Percentiles rank a stretch among this genome's conserved stretches.
Evolutionary conservation across 352 stramenopile species (phyloP).

Genomic region (Globisporangium uncinulatum): DNA sequence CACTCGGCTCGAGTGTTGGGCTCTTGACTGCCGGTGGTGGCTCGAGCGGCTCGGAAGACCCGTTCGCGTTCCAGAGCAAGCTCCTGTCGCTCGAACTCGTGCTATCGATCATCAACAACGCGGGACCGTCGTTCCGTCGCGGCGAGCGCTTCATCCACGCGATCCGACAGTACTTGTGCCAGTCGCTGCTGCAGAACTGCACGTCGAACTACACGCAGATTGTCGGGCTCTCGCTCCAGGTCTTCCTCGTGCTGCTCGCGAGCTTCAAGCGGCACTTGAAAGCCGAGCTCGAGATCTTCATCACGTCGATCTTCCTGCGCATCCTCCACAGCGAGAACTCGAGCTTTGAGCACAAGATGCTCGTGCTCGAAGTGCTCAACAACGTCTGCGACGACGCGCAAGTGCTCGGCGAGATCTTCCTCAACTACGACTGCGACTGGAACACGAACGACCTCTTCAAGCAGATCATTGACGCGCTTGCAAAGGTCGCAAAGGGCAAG

Average conservation of each 20-base stretch:
- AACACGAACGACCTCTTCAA: conserved; percentile 97
- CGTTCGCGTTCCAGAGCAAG: conserved; percentile 95
- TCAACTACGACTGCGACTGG: conserved; percentile 99
- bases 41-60: conserved; percentile 64
- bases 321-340: conserved; percentile 97
- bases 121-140: conserved; percentile 91
- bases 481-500: conserved; percentile 92
- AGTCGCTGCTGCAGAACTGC: conserved; percentile 98
- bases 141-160: conserved; percentile 96
- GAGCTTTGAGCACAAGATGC: conserved; percentile 96
- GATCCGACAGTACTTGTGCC: conserved; percentile 96
- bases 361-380: conserved; percentile 96
- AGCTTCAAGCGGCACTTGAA: conserved; percentile 95
- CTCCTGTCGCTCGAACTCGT: conserved; percentile 97
- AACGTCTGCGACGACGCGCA: conserved; percentile 93
- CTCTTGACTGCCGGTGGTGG: conserved; percentile 9
- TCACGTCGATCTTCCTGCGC: conserved; percentile 97
- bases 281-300: conserved; percentile 98
- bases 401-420: conserved; percentile 97
- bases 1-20: conserved; percentile 17
- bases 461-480: conserved; percentile 95
- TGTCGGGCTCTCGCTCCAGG: conserved; percentile 95
- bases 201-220: conserved; percentile 96
- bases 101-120: conserved; percentile 95
- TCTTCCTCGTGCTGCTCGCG: conserved; percentile 96